phyloP scores from a whole-genome alignment of 371 early-diverging fungal species.

The Mucor ambiguus region DNA sequence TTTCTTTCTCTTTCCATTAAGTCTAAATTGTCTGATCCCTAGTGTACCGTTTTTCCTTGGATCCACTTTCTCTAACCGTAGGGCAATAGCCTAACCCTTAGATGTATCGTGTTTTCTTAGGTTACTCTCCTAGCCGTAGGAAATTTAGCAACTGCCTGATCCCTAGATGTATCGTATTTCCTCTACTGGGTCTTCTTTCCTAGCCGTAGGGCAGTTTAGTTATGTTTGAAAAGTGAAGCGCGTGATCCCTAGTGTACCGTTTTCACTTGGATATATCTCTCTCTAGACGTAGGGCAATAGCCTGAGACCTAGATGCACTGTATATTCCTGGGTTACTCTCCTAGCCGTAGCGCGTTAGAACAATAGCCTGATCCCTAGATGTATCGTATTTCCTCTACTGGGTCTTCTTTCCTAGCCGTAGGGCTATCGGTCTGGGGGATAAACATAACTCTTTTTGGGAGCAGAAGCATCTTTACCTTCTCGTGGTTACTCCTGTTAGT shows the following conservation, averaged over 20 bases:
- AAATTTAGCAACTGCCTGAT: background rate
- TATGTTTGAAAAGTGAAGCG: background rate
- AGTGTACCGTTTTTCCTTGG: slow-evolving; percentile 18
- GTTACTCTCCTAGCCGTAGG: slow-evolving; percentile 20
- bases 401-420: slow-evolving; percentile 18
- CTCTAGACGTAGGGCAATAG: slow-evolving; percentile 16
- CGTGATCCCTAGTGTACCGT: slow-evolving; percentile 20
- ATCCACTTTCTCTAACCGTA: slow-evolving; percentile 10
- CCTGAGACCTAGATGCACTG: slow-evolving; percentile 15
- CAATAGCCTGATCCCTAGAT: slow-evolving; percentile 14
- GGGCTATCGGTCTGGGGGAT: slow-evolving; percentile 19
- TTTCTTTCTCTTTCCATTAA: too few species aligned
- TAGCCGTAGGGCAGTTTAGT: slow-evolving; percentile 2
- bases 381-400: slow-evolving; percentile 22
- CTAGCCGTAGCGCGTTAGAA: slow-evolving; percentile 10
- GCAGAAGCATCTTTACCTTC: slow-evolving; percentile 24
- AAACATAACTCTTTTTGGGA: slow-evolving; percentile 25
- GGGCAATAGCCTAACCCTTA: slow-evolving; percentile 15
- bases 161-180: slow-evolving; percentile 22
- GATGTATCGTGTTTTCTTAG: slow-evolving; percentile 12
- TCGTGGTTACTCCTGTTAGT: slow-evolving; percentile 26
- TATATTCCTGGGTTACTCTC: slow-evolving; percentile 16
- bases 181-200: slow-evolving; percentile 20
- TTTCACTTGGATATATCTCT: slow-evolving; percentile 10
- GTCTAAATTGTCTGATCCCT: slow-evolving; percentile 3